These are phyloP conservation scores for Talinum fruticosum DNA, from an alignment of 148 eudicot species.

Conservation along the genomic window DNA sequence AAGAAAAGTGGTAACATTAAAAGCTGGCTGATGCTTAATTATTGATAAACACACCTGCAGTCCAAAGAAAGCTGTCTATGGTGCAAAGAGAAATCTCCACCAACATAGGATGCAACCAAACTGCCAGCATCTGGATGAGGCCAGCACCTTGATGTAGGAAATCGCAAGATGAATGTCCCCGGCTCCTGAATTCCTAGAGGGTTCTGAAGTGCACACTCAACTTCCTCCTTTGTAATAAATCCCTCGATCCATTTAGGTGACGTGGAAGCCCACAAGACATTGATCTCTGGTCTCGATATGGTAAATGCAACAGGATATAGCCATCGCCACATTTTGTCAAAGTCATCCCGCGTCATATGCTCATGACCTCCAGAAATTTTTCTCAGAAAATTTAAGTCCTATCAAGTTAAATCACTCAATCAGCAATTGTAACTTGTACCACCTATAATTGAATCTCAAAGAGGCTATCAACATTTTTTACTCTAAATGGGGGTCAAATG, in stretches of 20 bases:
- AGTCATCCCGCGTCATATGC: slow-evolving; percentile 56
- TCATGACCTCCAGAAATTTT: slow-evolving; percentile 62
- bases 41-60: slow-evolving; percentile 48
- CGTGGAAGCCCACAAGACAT: slow-evolving; percentile 57
- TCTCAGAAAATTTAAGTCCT: slow-evolving; percentile 84
- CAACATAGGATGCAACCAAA: slow-evolving; percentile 77
- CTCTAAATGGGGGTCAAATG: too few species aligned
- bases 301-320: slow-evolving; percentile 81
- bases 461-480: background rate
- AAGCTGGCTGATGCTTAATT: background rate
- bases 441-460: background rate
- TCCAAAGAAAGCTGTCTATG: slow-evolving; percentile 77
- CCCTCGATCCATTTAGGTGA: slow-evolving; percentile 86
- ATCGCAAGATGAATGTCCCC: slow-evolving; percentile 86
- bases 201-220: slow-evolving; percentile 62
- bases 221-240: slow-evolving; percentile 89
- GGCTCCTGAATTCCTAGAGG: slow-evolving; percentile 58
- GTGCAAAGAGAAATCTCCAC: slow-evolving; percentile 64
- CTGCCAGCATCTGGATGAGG: slow-evolving; percentile 99
- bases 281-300: slow-evolving; percentile 57
- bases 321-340: slow-evolving; percentile 91
- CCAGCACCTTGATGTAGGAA: slow-evolving; percentile 96
- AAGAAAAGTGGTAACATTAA: background rate
- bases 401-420: slow-evolving; percentile 13
- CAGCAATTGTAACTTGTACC: background rate